phyloP scores from a whole-genome alignment of 164 flowering plant genomes.

The Chimonanthus salicifolius region DNA sequence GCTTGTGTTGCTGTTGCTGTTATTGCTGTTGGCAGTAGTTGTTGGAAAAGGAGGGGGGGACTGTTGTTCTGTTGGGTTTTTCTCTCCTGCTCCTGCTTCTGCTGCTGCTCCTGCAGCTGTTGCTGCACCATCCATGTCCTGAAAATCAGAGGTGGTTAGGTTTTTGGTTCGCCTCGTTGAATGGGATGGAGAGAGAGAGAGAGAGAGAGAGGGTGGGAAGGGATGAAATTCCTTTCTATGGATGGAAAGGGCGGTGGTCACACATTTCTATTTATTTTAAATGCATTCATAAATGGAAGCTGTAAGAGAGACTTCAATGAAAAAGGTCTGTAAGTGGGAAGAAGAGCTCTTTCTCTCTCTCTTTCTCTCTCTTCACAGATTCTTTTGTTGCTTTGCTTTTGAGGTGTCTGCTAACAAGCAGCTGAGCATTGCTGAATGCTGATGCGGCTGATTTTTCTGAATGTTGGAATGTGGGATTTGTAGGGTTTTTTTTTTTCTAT shows the following conservation, averaged over 20 bases:
- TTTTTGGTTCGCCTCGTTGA: conserved; percentile 1
- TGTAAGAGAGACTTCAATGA: background rate
- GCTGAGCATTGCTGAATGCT: background rate
- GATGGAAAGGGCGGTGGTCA: conserved; percentile 28
- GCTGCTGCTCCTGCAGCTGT: background rate
- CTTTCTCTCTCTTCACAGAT: background rate
- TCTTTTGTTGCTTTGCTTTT: background rate
- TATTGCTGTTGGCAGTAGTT: conserved; percentile 10
- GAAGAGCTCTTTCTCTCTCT: background rate
- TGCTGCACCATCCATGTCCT: conserved; percentile 12
- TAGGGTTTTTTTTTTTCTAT: background rate
- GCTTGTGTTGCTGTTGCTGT: conserved; percentile 9
- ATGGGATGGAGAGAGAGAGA: conserved; percentile 6
- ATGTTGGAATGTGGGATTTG: background rate
- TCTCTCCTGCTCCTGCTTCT: background rate
- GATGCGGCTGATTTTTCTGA: no score
- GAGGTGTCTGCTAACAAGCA: background rate
- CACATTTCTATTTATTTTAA: conserved; percentile 6
- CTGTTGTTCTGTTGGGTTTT: background rate
- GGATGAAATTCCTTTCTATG: conserved; percentile 5
- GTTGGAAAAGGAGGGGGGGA: background rate
- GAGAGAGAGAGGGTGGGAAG: background rate
- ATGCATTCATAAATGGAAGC: background rate
- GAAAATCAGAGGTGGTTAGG: background rate
- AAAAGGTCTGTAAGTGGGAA: conserved; percentile 1